These are phyloP conservation scores for Zoysia japonica DNA, from an alignment of 176 grass and related monocot genomes.

Conservation along the genomic window DNA sequence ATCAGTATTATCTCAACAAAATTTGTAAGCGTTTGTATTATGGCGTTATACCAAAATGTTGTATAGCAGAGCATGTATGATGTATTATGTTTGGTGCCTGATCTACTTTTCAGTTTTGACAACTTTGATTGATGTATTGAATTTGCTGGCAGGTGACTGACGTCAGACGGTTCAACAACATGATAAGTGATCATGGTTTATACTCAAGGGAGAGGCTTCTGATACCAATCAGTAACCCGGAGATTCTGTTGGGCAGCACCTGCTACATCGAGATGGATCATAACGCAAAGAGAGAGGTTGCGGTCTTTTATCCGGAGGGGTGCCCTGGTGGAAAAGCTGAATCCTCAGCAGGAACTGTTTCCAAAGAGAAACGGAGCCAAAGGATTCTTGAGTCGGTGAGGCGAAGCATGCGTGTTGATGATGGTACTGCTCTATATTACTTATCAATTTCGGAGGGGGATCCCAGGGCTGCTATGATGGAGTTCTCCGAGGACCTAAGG, in stretches of 20 bases:
- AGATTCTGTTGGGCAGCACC: slow-evolving; percentile 65
- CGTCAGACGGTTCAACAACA: slow-evolving; percentile 89
- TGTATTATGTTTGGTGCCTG: neutral
- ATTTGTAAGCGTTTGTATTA: neutral
- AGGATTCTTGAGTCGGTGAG: slow-evolving; percentile 75
- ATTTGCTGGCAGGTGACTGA: slow-evolving; percentile 58
- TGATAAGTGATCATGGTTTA: slow-evolving; percentile 99
- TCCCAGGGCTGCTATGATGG: slow-evolving; percentile 83
- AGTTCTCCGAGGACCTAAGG: slow-evolving; percentile 80
- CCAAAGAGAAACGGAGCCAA: slow-evolving; percentile 44
- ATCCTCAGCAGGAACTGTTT: neutral
- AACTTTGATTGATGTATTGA: neutral
- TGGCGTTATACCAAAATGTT: neutral
- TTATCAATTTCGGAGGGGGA: slow-evolving; percentile 70
- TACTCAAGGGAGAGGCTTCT: slow-evolving; percentile 89
- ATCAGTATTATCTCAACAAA: neutral
- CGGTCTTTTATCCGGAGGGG: slow-evolving; percentile 68
- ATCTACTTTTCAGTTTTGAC: neutral
- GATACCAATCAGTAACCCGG: slow-evolving; percentile 63
- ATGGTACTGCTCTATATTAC: slow-evolving; percentile 92
- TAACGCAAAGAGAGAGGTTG: slow-evolving; percentile 85
- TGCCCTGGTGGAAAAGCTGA: slow-evolving; percentile 40
- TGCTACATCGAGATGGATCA: slow-evolving; percentile 90
- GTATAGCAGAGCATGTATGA: neutral
- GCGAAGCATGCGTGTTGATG: slow-evolving; percentile 74